phyloP scores from a whole-genome alignment of 139 green algal genomes.

The Gonium pectorale region DNA sequence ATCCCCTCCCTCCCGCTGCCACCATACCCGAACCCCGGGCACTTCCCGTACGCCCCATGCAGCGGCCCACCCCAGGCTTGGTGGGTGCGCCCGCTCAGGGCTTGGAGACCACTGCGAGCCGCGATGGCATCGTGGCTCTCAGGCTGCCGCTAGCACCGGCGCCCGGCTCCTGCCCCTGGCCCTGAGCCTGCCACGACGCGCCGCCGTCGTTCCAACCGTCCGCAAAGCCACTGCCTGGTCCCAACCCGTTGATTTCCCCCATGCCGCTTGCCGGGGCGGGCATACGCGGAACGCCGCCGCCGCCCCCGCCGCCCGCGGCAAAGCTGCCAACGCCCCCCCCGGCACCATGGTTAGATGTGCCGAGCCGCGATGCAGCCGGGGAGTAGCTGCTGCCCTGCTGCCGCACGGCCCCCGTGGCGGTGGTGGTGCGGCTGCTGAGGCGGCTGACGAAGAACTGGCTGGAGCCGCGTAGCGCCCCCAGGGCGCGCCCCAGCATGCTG shows the following conservation, averaged over 20 bases:
- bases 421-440: no score
- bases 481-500: neutral
- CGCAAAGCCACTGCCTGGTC: no score
- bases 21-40: no score
- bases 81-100: no score
- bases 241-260: no score
- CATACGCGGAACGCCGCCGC: neutral
- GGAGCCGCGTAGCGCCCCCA: neutral
- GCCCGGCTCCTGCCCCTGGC: neutral
- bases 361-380: neutral
- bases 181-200: no score
- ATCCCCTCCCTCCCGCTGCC: no score
- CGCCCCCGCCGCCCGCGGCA: neutral
- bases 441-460: neutral
- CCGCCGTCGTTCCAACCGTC: no score
- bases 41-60: no score
- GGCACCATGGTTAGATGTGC: neutral
- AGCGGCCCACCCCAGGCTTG: no score
- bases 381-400: neutral
- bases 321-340: neutral
- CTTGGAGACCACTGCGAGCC: neutral
- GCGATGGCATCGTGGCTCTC: conserved; percentile 2
- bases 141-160: neutral
- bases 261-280: no score
- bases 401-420: neutral